These are phyloP conservation scores for Babesia bigemina DNA, from an alignment of 169 alveolate genomes.

Conservation along the genomic window DNA sequence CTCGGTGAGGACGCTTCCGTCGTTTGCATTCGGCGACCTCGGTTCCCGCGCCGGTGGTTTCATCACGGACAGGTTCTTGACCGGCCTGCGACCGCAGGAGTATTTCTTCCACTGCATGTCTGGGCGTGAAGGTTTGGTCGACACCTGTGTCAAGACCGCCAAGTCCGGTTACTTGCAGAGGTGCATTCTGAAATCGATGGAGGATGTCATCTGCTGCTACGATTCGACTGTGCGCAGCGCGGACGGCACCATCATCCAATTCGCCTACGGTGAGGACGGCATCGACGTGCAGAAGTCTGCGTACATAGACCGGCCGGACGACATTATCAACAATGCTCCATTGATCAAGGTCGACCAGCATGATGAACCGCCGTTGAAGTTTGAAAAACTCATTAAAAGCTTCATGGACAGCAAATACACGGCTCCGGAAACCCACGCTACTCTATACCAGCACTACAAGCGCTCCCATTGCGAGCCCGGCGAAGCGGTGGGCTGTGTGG, in stretches of 20 bases:
- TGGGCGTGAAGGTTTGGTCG: constrained; percentile 99
- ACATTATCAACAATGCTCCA: constrained; percentile 67
- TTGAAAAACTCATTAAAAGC: constrained; percentile 16
- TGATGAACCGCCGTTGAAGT: constrained; percentile 47
- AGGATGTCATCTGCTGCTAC: constrained; percentile 90
- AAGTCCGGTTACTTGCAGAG: constrained; percentile 98
- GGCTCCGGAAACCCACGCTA: constrained; percentile 10
- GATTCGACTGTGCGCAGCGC: constrained; percentile 97
- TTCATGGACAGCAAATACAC: not conserved
- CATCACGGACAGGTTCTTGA: constrained; percentile 95
- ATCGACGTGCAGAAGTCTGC: constrained; percentile 91
- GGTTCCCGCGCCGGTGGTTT: constrained; percentile 96
- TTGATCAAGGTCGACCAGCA: constrained; percentile 19
- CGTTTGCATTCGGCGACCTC: constrained; percentile 92
- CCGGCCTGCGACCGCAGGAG: constrained; percentile 97
- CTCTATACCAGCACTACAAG: constrained; percentile 56
- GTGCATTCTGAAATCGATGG: constrained; percentile 95
- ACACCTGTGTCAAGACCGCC: constrained; percentile 98
- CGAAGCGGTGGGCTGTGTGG: constrained; percentile 98
- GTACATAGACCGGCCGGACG: constrained; percentile 85
- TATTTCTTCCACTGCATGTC: constrained; percentile 99
- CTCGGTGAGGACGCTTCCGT: constrained; percentile 93
- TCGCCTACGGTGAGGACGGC: constrained; percentile 98
- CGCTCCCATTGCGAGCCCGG: constrained; percentile 88
- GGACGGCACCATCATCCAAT: constrained; percentile 94